Evolutionary conservation across 352 stramenopile species (phyloP), one percentile per base, ranked within the genome.

Genomic region (Globisporangium perplexum): DNA sequence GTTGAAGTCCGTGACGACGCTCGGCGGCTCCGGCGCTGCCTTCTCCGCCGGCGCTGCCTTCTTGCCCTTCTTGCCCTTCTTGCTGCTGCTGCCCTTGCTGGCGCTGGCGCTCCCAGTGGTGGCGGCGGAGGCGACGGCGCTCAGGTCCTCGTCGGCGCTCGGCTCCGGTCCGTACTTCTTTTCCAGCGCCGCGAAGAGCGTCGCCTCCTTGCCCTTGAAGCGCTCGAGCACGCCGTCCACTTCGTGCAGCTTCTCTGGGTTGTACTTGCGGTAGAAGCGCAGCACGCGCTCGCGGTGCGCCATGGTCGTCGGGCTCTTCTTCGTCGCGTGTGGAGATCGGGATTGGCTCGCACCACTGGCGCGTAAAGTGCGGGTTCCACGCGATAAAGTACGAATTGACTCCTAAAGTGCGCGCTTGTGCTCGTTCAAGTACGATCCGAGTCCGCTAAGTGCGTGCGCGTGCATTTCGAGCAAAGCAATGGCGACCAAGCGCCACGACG

Each of bases 211-310:
- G 22, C 83, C 83, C 58, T 86, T 85, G 58, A 87, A 93, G 28
- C 78, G 80, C 66, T 90, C 80, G 53, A 93, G 61, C 57, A 90
- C 74, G 43, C 78, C 71, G n/a, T 93, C 77, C 48, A 90, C 83
- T 63, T 93, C 83, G 45, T 88, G 65, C 60, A 90, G 65, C 74
- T 93, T 93, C 59, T 89, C 72, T 18, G 74, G 62, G 57, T 90
- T 93, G 67, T 93, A 90, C 69, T 93, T 90, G 45, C 71, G 69
- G 65, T 93, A 93, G 74, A 93, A 93, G 53, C 80, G 78, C 69
- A 73, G 72, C 31, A 93, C 57, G 39, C 83, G 83, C 60, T 84
- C 78, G 55, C 68, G 78, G 44, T 84, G 65, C 43, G 75, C 70
- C 77, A 86, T 89, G 42, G 7, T 62, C 15, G 22, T 31, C 3